Conservation (phyloP, 2,329 filamentous ascomycete species). For the Xylaria multiplex region DNA sequence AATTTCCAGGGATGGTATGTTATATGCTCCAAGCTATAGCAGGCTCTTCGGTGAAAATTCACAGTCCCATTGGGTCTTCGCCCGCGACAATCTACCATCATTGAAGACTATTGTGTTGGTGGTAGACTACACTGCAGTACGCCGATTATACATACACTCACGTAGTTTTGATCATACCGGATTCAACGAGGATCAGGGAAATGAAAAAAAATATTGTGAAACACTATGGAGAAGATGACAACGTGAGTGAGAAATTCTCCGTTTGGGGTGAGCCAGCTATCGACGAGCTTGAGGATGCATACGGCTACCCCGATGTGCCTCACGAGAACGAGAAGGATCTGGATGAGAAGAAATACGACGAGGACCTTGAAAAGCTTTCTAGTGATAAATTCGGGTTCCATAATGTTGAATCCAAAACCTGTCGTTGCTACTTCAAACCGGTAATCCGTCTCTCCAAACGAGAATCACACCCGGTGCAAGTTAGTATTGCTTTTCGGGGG, state of each 20-base stretch:
- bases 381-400: conserved; percentile 5
- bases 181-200: background rate
- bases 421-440: background rate
- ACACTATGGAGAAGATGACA: background rate
- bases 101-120: background rate
- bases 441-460: background rate
- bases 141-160: background rate
- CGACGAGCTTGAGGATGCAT: too few relatives aligned
- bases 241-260: background rate
- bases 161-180: too few relatives aligned
- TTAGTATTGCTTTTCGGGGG: background rate
- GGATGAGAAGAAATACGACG: too few relatives aligned
- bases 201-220: background rate
- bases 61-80: background rate
- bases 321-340: background rate
- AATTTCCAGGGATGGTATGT: rapidly evolving
- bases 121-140: background rate
- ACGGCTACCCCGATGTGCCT: background rate
- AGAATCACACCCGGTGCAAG: background rate
- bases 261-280: too few relatives aligned
- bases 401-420: background rate
- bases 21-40: background rate
- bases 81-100: background rate
- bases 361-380: background rate
- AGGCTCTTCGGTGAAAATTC: background rate